Base-by-base conservation (phyloP, 2,329 filamentous ascomycete genomes). In the Aotearoamyces nothofagi region DNA sequence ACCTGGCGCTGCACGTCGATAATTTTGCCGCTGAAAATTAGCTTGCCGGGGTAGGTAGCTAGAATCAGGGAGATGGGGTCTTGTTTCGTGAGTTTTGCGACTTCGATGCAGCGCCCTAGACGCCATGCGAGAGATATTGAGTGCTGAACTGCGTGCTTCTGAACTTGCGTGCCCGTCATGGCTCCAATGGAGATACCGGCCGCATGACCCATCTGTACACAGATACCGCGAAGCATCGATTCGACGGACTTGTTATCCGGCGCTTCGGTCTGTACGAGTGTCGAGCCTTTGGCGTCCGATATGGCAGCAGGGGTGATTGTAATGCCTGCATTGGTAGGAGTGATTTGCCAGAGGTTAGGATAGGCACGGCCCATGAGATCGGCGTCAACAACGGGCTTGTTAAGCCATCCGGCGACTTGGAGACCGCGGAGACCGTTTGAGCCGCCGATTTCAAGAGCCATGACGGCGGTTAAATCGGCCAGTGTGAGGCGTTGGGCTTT, bases 1-100 rank as follows among this genome's bases (percentile, higher is more conserved):
- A 74, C 43, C 1, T 57, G 56, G 20, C 69, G 53, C 44, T 73
- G 62, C 1, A 76, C 69, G 2, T 60, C 60, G 12, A 71, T 57
- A 37, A 77, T 73, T 51, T 77, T 77, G 15, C 72, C 71, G 32
- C 65, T 60, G 52, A 66, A 75, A n/a, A 77, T 40, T 6, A 75
- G 58, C 35, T 57, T 64, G 2, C 65, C 70, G 0, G 60, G 58
- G 34, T 75, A 72, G 3, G 55, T 55, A 46, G 72, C 65, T 1
- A 66, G 66, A 3, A 74, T 63, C 8, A 49, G 58, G 10, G 63
- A 61, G 2, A 70, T 48, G 5, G 57, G 57, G 33, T 68, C 70
- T 6, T 51, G 53, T 14, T 50, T 49, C 14, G 61, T 53, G 3
- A 65, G 63, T 22, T 50, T 49, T 9, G 58, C 61, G 15, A 75